Evolutionary conservation across 2,329 filamentous ascomycete species (phyloP), one percentile per base, ranked within the genome.

Genomic region (Penicillium brasilianum): DNA sequence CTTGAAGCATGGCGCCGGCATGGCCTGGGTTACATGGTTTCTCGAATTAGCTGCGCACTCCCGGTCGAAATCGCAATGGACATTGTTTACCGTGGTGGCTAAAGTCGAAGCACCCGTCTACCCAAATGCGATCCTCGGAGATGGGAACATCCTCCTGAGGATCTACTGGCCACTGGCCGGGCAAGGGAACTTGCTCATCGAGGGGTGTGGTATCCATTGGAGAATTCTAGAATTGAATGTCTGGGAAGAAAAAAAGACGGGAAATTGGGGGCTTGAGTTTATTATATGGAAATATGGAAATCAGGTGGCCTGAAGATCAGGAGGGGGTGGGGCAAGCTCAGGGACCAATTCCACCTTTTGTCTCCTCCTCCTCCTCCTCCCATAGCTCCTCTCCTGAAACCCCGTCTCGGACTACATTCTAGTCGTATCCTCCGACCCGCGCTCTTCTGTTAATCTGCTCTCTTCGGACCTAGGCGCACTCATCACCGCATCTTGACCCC

Each of bases 101-200:
- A 80, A 99, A 99, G 82, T 99, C 95, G 81, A 97, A 99, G 84
- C 95, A 99, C 65, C 95, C 95, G 77, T 99, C 95, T 28, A 99
- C 91, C 96, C 96, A 99, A 72, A 99, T 91, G 68, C 94, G 88
- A 71, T 91, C 88, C 59, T 89, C 84, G 28, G 78, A 80, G 50
- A 89, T 81, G 2, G 80, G 74, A 44, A 85, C 74, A 71, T 87
- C 84, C 43, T 87, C 79, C 75, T 89, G 87, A 11, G 87, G 87
- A 67, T 84, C 85, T 41, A 87, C 85, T n/a, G 87, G 87, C 87
- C 87, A 89, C 66, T 85, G 72, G 55, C 87, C 87, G 28, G 79
- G 73, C 54, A 76, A 67, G 58, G 87, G 87, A 39, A 87, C 74
- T 36, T 69, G 66, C 34, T 76, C 72, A 49, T 74, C 73, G n/a